Percentiles rank a stretch among this genome's conserved stretches.
phyloP scores from a whole-genome alignment of 2,329 filamentous ascomycete species.

The Monosporascus sp. region DNA sequence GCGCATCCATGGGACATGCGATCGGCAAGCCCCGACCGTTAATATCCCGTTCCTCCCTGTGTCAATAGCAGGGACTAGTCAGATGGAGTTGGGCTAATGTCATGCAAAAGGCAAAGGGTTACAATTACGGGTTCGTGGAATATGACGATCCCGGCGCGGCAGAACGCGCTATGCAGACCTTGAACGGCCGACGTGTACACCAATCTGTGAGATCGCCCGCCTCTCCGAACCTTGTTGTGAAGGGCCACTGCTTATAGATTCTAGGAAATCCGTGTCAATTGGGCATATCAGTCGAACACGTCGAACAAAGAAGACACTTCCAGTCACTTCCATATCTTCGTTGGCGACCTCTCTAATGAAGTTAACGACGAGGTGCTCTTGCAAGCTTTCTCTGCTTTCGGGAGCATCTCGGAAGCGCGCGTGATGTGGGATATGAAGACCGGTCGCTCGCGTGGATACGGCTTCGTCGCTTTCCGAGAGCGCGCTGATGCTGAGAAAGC shows the following conservation, averaged over 20 bases:
- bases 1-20: neutral
- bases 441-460: conserved; percentile 91
- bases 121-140: conserved; percentile 98
- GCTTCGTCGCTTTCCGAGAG: conserved; percentile 96
- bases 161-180: conserved; percentile 92
- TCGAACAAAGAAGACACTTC: conserved; percentile 95
- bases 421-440: conserved; percentile 99
- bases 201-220: conserved; percentile 65
- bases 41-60: neutral
- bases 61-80: neutral
- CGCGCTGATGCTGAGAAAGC: conserved; percentile 92
- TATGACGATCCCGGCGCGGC: conserved; percentile 97
- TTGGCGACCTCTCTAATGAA: conserved; percentile 95
- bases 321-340: conserved; percentile 98
- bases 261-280: conserved; percentile 98
- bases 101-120: conserved; percentile 73
- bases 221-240: neutral
- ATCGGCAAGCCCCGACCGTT: conserved; percentile 4
- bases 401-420: conserved; percentile 90
- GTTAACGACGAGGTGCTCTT: conserved; percentile 94
- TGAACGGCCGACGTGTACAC: conserved; percentile 93
- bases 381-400: conserved; percentile 94
- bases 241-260: conserved; percentile 4
- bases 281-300: conserved; percentile 97
- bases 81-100: neutral